Percentiles rank a stretch among this genome's conserved stretches.
These are phyloP conservation scores for Leptographium galeiforme DNA, from an alignment of 2,329 filamentous ascomycete genomes.

Conservation along the genomic window DNA sequence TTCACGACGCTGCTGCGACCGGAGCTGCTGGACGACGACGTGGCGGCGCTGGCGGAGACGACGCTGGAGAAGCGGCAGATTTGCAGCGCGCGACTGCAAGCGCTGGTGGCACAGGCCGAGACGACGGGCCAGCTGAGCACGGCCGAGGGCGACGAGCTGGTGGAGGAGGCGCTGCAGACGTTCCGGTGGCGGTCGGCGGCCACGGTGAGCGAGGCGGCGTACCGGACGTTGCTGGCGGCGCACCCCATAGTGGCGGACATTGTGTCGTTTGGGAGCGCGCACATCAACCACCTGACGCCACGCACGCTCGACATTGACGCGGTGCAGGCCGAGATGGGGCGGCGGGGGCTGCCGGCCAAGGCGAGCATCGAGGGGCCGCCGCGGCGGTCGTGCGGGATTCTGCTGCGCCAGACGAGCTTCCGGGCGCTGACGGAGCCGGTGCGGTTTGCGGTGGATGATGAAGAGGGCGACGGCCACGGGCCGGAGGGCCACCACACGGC, in stretches of 20 bases:
- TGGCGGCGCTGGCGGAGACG: background rate
- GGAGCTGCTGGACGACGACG: slow-evolving; percentile 20
- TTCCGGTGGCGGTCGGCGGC: slow-evolving; percentile 34
- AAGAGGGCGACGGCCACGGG: background rate
- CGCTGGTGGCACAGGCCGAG: background rate
- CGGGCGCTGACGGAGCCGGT: slow-evolving; percentile 34
- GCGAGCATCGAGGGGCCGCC: slow-evolving; percentile 39
- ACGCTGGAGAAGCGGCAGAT: background rate
- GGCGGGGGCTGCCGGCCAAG: slow-evolving; percentile 28
- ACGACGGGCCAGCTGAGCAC: slow-evolving; percentile 15
- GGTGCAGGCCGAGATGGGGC: slow-evolving; percentile 28
- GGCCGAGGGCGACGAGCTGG: slow-evolving; percentile 22
- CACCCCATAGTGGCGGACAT: slow-evolving; percentile 36
- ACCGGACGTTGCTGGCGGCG: slow-evolving; percentile 25
- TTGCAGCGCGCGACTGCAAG: background rate
- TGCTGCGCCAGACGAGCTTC: slow-evolving; percentile 41
- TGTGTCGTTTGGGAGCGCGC: slow-evolving; percentile 25
- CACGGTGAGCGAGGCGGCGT: slow-evolving; percentile 25
- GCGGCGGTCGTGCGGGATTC: slow-evolving; percentile 25
- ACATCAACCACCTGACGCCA: slow-evolving; percentile 42
- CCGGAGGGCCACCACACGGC: slow-evolving; percentile 28
- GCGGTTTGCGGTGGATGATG: slow-evolving; percentile 18
- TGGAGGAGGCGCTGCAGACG: slow-evolving; percentile 28
- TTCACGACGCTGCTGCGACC: slow-evolving; percentile 25
- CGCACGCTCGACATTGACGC: slow-evolving; percentile 33